Conservation (phyloP, 1,139 yeast species). For the Dujonia santamariae region DNA sequence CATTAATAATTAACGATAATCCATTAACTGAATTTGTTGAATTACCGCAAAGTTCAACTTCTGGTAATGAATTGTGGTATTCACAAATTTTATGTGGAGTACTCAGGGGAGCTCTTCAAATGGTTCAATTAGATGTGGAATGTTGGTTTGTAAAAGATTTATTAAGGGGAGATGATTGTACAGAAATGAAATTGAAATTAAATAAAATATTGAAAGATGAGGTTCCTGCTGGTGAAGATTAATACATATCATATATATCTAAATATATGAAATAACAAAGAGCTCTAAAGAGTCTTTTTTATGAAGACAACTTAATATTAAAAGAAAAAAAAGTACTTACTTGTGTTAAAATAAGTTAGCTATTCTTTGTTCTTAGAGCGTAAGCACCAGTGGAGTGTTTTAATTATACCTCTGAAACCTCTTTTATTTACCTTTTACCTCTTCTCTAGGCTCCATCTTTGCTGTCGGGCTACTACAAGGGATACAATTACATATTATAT, state of each 20-base stretch:
- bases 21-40: constrained; percentile 96
- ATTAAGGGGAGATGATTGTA: constrained; percentile 76
- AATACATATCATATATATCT: constrained; percentile 9
- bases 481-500: too few species aligned
- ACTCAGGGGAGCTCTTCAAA: constrained; percentile 84
- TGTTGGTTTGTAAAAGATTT: constrained; percentile 77
- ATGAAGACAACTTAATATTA: too few species aligned
- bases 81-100: constrained; percentile 90
- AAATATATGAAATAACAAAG: too few species aligned
- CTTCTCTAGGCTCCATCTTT: too few species aligned
- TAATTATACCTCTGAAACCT: too few species aligned
- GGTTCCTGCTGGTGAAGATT: constrained; percentile 96
- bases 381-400: too few species aligned
- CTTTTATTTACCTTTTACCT: too few species aligned
- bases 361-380: too few species aligned
- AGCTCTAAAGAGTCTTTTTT: too few species aligned
- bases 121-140: constrained; percentile 94
- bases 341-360: too few species aligned
- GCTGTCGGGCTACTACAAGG: too few species aligned
- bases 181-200: constrained; percentile 75
- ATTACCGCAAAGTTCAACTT: constrained; percentile 68
- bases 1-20: constrained; percentile 73
- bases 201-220: constrained; percentile 82
- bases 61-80: constrained; percentile 81
- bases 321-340: too few species aligned